Base-by-base conservation (phyloP, 352 stramenopile genomes). In the Pythium chondricola region DNA sequence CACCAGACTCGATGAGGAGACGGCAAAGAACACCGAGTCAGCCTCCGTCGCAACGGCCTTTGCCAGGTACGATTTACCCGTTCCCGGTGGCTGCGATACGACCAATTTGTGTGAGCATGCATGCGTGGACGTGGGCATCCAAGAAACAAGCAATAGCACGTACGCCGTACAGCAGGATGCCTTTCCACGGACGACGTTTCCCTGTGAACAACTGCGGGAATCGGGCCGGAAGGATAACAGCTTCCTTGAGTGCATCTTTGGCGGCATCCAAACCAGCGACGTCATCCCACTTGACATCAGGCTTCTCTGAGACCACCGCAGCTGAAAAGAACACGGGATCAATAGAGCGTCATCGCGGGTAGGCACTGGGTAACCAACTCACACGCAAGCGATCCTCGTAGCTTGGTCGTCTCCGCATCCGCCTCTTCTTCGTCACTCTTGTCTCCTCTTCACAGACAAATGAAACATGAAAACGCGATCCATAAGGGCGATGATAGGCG, bases 21-120 rank as follows among this genome's bases (percentile, higher is more conserved):
- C 94, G 8, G 93, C 86, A 63, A 99, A 99, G 61, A 99, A 99
- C 1, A 91, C 98, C 27, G 91, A 95, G 55, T 99, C 95, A 9
- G 95, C 93, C 71, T 99, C 96, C 0, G 96, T 99, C n/a, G 97
- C 97, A 1, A 99, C 96, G 2, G 97, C 97, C 50, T 98, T 98
- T 3, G 94, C 95, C 25, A 98, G 68, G 53, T 97, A 98, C 32
- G 92, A 98, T 69, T 99, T 99, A 65, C 94, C 93, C 4, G 85
- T 95, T 50, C 85, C 85, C 20, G 85, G 76, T 13, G 85, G 83
- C 83, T 93, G 55, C 26, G 20, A 24, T 13, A n/a, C n/a, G n/a
- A n/a, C n/a, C n/a, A n/a, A n/a, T n/a, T n/a, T n/a, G n/a, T n/a
- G n/a, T n/a, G n/a, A n/a, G n/a, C n/a, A n/a, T n/a, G n/a, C 21